phyloP scores from a whole-genome alignment of 768 basidiomycete species.

The Tylopilus vinaceipallidus region DNA sequence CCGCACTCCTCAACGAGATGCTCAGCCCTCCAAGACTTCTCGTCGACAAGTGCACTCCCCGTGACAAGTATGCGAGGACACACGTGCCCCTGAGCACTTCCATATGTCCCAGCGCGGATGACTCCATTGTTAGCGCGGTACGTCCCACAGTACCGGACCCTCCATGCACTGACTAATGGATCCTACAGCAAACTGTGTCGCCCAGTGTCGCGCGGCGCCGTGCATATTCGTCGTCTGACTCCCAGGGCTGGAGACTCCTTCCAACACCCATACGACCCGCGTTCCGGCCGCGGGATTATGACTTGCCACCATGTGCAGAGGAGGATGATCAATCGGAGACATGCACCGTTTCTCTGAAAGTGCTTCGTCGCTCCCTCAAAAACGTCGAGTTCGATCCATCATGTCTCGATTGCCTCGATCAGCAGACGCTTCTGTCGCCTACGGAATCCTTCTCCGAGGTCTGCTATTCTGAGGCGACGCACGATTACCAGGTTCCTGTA shows the following conservation, averaged over 20 bases:
- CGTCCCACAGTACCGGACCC: conserved; percentile 1
- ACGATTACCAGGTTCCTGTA: conserved; percentile 27
- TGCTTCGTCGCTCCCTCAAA: conserved; percentile 34
- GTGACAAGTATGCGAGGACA: conserved; percentile 33
- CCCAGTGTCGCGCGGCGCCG: conserved; percentile 24
- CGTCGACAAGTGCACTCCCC: conserved; percentile 35
- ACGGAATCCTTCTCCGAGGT: conserved; percentile 42
- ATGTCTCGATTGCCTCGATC: conserved; percentile 42
- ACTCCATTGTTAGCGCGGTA: conserved; percentile 25
- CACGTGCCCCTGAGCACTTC: conserved; percentile 28
- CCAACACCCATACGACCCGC: conserved; percentile 34
- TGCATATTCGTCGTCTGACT: conserved; percentile 33
- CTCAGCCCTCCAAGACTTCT: conserved; percentile 27
- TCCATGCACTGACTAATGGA: background rate
- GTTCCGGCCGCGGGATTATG: conserved; percentile 34
- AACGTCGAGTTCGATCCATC: conserved; percentile 40
- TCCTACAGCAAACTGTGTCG: conserved; percentile 16
- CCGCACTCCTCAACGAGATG: conserved; percentile 9
- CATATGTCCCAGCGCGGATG: conserved; percentile 28
- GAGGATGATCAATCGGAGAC: conserved; percentile 28
- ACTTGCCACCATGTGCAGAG: conserved; percentile 29
- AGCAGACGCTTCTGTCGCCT: conserved; percentile 40
- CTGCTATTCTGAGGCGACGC: conserved; percentile 42
- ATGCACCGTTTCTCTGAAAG: conserved; percentile 29
- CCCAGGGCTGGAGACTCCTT: conserved; percentile 31